These are phyloP conservation scores for Calonectria pauciramosa DNA, from an alignment of 2,329 filamentous ascomycete genomes.

Conservation along the genomic window DNA sequence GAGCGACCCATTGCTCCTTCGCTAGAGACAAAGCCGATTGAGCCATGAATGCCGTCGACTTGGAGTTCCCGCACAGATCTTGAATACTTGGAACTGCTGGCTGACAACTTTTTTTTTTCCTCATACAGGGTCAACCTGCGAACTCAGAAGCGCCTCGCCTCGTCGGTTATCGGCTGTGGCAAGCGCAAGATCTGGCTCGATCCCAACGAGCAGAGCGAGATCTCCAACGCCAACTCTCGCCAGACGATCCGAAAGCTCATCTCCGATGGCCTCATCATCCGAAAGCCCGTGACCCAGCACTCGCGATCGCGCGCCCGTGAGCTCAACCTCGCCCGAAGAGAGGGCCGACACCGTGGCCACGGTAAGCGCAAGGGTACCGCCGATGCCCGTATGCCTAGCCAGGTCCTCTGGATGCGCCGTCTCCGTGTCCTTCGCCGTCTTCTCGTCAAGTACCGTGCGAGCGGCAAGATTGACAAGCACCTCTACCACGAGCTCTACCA, in stretches of 20 bases:
- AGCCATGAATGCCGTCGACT: conserved; percentile 33
- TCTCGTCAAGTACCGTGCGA: conserved; percentile 99
- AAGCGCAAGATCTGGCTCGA: conserved; percentile 99
- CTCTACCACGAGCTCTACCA: conserved; percentile 99
- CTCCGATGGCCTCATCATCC: conserved; percentile 99
- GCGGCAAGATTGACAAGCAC: conserved; percentile 99
- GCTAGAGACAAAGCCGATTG: conserved; percentile 29
- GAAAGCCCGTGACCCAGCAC: conserved; percentile 99
- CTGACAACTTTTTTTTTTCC: conserved; percentile 47
- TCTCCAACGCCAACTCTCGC: conserved; percentile 99
- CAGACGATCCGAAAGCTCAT: conserved; percentile 99
- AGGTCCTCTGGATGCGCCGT: conserved; percentile 99
- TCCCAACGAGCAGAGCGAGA: conserved; percentile 99
- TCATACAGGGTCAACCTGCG: conserved; percentile 93
- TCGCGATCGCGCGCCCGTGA: conserved; percentile 96
- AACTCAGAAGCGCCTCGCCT: conserved; percentile 99
- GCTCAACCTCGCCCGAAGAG: conserved; percentile 92
- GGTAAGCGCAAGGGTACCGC: conserved; percentile 99
- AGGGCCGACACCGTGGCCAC: conserved; percentile 98
- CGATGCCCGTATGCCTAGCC: conserved; percentile 98
- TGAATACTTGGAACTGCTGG: conserved; percentile 35
- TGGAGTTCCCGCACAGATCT: conserved; percentile 18
- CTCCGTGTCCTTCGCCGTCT: conserved; percentile 99
- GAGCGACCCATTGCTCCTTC: conserved; percentile 18
- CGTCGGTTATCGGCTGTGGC: conserved; percentile 98